Evolutionary conservation across 768 basidiomycete species (phyloP).

Genomic region (Amanita pseudoporphyria): DNA sequence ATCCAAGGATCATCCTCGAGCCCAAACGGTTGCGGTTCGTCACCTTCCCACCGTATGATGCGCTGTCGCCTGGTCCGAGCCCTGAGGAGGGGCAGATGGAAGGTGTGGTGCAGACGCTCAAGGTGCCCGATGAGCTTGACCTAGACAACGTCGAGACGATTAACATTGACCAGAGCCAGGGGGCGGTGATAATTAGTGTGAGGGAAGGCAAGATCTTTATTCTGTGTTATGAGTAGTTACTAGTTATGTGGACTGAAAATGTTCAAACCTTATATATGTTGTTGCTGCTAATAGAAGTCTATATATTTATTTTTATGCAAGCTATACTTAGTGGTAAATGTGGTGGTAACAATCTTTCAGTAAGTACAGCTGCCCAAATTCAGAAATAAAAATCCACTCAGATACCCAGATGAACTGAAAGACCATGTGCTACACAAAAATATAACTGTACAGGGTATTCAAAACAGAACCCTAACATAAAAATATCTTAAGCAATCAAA

Average conservation of each 20-base stretch:
- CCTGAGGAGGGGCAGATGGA: conserved; percentile 13
- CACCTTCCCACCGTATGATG: conserved; percentile 3
- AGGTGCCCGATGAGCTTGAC: conserved; percentile 56
- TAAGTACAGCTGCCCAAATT: not conserved
- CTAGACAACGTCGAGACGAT: conserved; percentile 62
- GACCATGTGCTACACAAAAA: no score
- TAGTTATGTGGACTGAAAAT: no score
- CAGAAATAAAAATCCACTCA: no score
- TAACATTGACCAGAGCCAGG: conserved; percentile 71
- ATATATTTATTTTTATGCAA: no score
- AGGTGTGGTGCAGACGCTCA: conserved; percentile 48
- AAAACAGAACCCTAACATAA: not conserved
- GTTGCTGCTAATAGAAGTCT: no score
- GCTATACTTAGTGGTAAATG: no score
- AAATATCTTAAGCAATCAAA: not conserved
- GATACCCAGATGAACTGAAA: no score
- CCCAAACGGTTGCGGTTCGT: conserved; percentile 4
- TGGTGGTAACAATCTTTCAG: no score
- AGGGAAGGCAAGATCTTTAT: conserved; percentile 65
- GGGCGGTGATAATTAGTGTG: conserved; percentile 60
- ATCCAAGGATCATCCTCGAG: not conserved
- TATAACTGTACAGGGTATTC: no score
- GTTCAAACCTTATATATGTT: no score
- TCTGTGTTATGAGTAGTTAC: conserved; percentile 42
- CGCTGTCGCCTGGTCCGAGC: not conserved